Evolutionary conservation across 2,329 filamentous ascomycete genomes (phyloP).

Genomic region (Purpureocillium lavendulum): DNA sequence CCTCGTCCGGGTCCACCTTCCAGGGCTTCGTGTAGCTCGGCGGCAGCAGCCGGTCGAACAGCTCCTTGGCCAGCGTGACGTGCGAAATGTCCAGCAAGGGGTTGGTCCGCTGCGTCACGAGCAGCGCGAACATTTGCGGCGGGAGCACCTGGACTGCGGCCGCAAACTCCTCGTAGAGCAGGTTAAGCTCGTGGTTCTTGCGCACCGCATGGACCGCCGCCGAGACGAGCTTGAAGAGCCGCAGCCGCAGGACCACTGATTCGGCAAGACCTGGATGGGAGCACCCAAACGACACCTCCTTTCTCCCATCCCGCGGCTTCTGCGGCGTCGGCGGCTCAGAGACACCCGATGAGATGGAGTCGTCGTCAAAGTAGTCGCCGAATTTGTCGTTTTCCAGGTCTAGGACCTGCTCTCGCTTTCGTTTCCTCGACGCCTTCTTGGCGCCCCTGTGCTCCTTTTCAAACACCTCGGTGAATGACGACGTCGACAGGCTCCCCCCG

Average conservation of each 20-base stretch:
- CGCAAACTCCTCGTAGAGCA: slow-evolving; percentile 52
- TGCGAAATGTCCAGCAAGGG: slow-evolving; percentile 28
- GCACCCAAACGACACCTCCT: slow-evolving; percentile 11
- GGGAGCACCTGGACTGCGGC: slow-evolving; percentile 50
- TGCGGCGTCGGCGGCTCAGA: slow-evolving; percentile 38
- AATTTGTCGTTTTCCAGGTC: slow-evolving; percentile 53
- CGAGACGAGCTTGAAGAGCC: slow-evolving; percentile 50
- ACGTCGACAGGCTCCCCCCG: slow-evolving; percentile 43
- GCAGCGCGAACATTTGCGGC: slow-evolving; percentile 46
- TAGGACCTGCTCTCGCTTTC: slow-evolving; percentile 37
- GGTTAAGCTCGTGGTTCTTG: slow-evolving; percentile 31
- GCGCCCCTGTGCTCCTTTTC: slow-evolving; percentile 46
- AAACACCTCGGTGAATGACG: slow-evolving; percentile 59
- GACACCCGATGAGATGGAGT: slow-evolving; percentile 38
- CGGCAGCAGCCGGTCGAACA: slow-evolving; percentile 37
- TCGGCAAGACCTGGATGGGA: slow-evolving; percentile 31
- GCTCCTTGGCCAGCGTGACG: slow-evolving; percentile 34
- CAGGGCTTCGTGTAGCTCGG: slow-evolving; percentile 30
- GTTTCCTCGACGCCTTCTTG: slow-evolving; percentile 34
- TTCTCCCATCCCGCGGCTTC: slow-evolving; percentile 20
- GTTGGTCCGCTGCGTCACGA: slow-evolving; percentile 32
- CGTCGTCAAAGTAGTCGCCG: slow-evolving; percentile 52
- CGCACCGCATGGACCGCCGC: slow-evolving; percentile 38
- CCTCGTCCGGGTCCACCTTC: slow-evolving; percentile 25
- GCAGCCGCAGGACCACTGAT: slow-evolving; percentile 52